phyloP scores from a whole-genome alignment of 495 filamentous ascomycete genomes.

The Daldinia loculata region DNA sequence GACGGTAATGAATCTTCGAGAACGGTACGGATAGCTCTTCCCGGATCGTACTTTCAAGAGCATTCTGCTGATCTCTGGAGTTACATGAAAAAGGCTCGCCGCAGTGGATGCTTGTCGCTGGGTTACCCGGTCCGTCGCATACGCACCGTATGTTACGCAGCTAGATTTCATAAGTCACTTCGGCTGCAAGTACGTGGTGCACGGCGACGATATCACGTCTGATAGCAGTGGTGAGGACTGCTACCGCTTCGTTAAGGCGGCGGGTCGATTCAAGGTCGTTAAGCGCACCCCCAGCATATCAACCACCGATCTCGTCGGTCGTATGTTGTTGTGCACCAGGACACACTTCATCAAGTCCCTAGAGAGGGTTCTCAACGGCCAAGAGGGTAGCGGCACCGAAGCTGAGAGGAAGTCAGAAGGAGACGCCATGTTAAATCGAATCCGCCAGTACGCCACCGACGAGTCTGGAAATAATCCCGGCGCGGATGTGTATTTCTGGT shows the following conservation, averaged over 20 bases:
- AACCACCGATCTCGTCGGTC: constrained; percentile 94
- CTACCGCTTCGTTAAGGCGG: constrained; percentile 94
- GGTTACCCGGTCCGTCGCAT: constrained; percentile 81
- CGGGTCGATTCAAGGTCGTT: constrained; percentile 90
- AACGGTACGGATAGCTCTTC: constrained; percentile 67
- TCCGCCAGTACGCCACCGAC: constrained; percentile 87
- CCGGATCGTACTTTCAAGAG: constrained; percentile 12
- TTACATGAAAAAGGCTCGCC: constrained; percentile 58
- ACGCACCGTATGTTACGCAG: constrained; percentile 94
- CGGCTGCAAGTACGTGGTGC: constrained; percentile 90
- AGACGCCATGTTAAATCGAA: constrained; percentile 70
- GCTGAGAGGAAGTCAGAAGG: constrained; percentile 70
- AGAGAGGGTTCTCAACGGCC: constrained; percentile 68
- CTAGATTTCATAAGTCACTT: constrained; percentile 94
- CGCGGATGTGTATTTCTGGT: constrained; percentile 82
- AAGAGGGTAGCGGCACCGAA: constrained; percentile 73
- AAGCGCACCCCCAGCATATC: constrained; percentile 96
- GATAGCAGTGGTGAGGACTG: constrained; percentile 89
- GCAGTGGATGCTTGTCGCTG: constrained; percentile 95
- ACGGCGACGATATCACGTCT: constrained; percentile 91
- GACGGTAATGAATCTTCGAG: constrained; percentile 91
- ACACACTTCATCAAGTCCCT: constrained; percentile 87
- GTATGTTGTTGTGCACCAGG: constrained; percentile 93
- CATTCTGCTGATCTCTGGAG: constrained; percentile 35
- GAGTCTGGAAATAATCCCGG: constrained; percentile 75